Conservation (phyloP, 345 rosid genomes). For the Reutealis trisperma region DNA sequence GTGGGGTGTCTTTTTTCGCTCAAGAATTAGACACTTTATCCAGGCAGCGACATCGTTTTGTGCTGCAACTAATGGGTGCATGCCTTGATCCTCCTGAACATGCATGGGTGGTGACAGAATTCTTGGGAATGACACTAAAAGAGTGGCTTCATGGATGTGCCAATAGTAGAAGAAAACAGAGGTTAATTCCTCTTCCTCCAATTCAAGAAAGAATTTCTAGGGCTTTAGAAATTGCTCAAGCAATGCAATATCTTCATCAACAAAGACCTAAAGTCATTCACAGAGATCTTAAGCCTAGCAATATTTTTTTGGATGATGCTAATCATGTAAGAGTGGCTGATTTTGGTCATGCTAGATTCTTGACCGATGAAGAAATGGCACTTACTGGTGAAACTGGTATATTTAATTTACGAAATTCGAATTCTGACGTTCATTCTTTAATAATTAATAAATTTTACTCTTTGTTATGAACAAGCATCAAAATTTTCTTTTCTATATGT, state of each 20-base stretch:
- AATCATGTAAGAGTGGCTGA: slow-evolving; percentile 57
- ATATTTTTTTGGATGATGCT: slow-evolving; percentile 54
- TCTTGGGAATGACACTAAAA: slow-evolving; percentile 45
- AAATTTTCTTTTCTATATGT: not conserved
- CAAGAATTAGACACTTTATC: slow-evolving; percentile 59
- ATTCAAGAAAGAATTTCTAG: slow-evolving; percentile 38
- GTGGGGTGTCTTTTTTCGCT: slow-evolving; percentile 37
- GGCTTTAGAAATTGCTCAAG: slow-evolving; percentile 62
- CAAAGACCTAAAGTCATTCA: slow-evolving; percentile 62
- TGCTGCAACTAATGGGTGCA: slow-evolving; percentile 60
- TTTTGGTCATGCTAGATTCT: slow-evolving; percentile 63
- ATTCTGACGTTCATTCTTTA: no score
- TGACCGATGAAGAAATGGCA: slow-evolving; percentile 48
- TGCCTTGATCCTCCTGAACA: slow-evolving; percentile 51
- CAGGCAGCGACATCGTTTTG: slow-evolving; percentile 51
- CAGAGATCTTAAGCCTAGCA: slow-evolving; percentile 68
- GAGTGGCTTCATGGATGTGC: slow-evolving; percentile 62
- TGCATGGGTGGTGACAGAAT: slow-evolving; percentile 60
- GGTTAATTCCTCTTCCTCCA: slow-evolving; percentile 44
- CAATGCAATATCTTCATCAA: slow-evolving; percentile 66
- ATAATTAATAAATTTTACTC: no score
- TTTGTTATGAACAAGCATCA: no score
- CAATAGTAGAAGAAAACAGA: slow-evolving; percentile 23
- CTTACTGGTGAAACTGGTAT: slow-evolving; percentile 65
- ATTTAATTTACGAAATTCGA: no score